phyloP scores from a whole-genome alignment of 805 yeast species.

The Torulaspora gathmanii region DNA sequence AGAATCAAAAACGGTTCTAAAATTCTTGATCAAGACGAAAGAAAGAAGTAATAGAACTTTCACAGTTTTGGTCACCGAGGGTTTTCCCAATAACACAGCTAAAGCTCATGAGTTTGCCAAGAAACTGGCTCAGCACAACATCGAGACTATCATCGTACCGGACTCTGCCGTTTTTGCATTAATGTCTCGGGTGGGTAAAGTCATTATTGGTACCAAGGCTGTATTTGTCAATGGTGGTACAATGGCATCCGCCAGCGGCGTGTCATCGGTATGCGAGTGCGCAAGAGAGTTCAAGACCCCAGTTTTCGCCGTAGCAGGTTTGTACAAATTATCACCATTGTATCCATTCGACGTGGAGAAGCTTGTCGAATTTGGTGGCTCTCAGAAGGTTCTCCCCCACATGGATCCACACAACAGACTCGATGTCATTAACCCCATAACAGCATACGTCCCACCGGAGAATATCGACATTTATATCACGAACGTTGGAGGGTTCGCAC shows the following conservation, averaged over 20 bases:
- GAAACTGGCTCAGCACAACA: conserved; percentile 74
- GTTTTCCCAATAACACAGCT: conserved; percentile 81
- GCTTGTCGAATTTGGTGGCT: conserved; percentile 84
- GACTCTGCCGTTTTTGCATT: conserved; percentile 91
- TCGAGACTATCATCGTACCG: conserved; percentile 86
- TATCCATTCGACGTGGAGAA: conserved; percentile 86
- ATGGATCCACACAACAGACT: conserved; percentile 57
- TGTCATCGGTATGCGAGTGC: conserved; percentile 87
- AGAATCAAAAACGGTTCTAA: conserved; percentile 79
- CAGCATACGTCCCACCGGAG: conserved; percentile 91
- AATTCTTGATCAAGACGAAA: conserved; percentile 80
- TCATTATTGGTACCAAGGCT: conserved; percentile 83
- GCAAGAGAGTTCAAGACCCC: conserved; percentile 96
- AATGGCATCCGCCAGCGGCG: conserved; percentile 81
- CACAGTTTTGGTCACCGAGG: conserved; percentile 87
- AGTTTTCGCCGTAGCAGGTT: conserved; percentile 90
- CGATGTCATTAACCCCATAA: conserved; percentile 67
- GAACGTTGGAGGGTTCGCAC: conserved; percentile 94
- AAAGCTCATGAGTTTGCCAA: conserved; percentile 76
- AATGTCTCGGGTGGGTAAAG: conserved; percentile 96
- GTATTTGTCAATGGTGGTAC: conserved; percentile 97
- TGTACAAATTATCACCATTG: conserved; percentile 85
- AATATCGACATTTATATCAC: conserved; percentile 91
- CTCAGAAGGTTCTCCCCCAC: conserved; percentile 43
- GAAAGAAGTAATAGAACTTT: conserved; percentile 71